These are phyloP conservation scores for Mollisiaceae sp. DNA, from an alignment of 2,329 filamentous ascomycete genomes.

Conservation along the genomic window DNA sequence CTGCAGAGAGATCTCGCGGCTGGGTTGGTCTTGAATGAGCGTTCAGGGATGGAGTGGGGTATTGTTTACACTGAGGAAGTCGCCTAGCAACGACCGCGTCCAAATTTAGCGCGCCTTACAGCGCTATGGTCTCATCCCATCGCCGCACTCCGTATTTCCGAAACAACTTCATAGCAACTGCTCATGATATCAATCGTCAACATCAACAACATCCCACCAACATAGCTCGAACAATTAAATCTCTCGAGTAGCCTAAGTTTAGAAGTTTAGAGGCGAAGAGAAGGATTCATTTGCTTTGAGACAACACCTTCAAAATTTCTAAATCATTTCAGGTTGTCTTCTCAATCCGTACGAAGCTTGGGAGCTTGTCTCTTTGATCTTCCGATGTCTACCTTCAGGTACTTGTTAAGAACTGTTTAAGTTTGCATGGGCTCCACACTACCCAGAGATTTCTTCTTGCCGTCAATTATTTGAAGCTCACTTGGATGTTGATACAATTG, in stretches of 20 bases:
- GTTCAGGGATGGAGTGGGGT: constrained; percentile 20
- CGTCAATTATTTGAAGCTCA: too few relatives aligned
- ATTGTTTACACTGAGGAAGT: constrained; percentile 25
- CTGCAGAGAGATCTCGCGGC: constrained; percentile 22
- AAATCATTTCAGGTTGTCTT: neutral
- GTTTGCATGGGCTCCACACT: too few relatives aligned
- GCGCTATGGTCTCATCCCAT: neutral
- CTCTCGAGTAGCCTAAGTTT: neutral
- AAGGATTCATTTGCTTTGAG: too few relatives aligned
- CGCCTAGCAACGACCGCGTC: constrained; percentile 18
- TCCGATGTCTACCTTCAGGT: too few relatives aligned
- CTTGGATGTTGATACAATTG: too few relatives aligned
- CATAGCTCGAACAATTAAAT: neutral
- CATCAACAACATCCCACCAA: neutral
- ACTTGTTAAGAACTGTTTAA: too few relatives aligned
- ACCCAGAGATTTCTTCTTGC: too few relatives aligned
- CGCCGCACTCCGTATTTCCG: neutral
- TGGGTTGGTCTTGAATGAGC: constrained; percentile 21
- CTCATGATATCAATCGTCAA: too few relatives aligned
- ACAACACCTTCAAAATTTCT: too few relatives aligned
- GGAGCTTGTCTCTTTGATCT: too few relatives aligned
- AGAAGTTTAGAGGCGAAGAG: neutral
- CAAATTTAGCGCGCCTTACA: constrained; percentile 1
- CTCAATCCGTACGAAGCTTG: neutral
- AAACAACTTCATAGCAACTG: neutral